Evolutionary conservation across 2,329 filamentous ascomycete genomes (phyloP), one percentile per base, ranked within the genome.

Genomic region (Aspergillus novoparasiticus): DNA sequence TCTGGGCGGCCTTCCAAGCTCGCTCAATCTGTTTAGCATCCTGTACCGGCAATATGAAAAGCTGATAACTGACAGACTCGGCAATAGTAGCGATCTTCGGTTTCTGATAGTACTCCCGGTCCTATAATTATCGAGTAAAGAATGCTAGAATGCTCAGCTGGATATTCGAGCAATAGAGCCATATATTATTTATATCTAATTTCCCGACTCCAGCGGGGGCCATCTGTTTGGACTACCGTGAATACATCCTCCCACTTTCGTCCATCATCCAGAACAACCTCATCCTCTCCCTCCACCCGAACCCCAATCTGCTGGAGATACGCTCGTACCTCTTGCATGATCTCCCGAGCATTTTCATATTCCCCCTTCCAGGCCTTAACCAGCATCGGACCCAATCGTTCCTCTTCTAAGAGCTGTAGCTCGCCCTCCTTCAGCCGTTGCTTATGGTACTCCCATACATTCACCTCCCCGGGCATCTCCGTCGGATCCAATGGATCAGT

Each of bases 301-400:
- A 64, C 58, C 28, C 21, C 14, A 43, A 64, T 61, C 36, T 64
- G 16, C 46, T 61, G 23, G 19, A 64, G 36, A 61, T 58, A 55
- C 1, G n/a, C 54, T 58, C 5, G 36, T 54, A 64, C 26, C 32
- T 61, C 58, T 51, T 60, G 54, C 53, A 61, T 16, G 16, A 64
- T 50, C 46, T 64, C 46, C 54, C 19, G 26, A n/a, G 62, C 39
- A 58, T 58, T 61, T 55, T 56, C 26, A 64, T 66, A 62, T 36
- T 57, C 39, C 56, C 54, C 56, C 26, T 55, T 62, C 60, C 60
- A 62, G 45, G 60, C 60, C 56, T 50, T 62, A 26, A 62, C 26
- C 46, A 58, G 48, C 5, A 62, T 53, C 23, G 39, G 60, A 21
- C 60, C 55, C 39, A 62, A 54, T 19, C 32, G 16, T 30, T 46